Base-by-base conservation (phyloP, 768 basidiomycete species). In the Calocera cornea region DNA sequence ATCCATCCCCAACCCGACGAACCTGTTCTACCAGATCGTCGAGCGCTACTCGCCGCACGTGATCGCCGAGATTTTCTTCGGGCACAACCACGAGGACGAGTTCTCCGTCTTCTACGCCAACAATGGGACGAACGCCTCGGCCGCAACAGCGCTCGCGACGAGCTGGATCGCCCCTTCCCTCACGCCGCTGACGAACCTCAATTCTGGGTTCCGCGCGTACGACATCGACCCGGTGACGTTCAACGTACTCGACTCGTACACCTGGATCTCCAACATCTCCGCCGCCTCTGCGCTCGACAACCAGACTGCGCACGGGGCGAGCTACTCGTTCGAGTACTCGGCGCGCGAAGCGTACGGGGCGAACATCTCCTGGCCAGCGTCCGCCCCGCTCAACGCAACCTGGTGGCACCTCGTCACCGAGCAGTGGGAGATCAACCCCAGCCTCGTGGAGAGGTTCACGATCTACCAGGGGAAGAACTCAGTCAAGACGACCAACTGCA, bases 341-440 rank as follows among this genome's bases (percentile, higher is more conserved):
- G 72, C 72, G 1, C 67, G 74, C 0, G 54, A 70, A 17, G 63
- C 63, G 27, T 74, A 74, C 68, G 68, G 66, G 19, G 22, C 41
- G 7, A 36, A 60, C 19, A 65, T 38, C 41, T 68, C 69, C 0
- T 40, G 67, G 17, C 41, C 31, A 22, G 66, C 68, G 3, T 41
- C n/a, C 14, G 67, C 64, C 12, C 67, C 69, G 5, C 67, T 75
- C 22, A 68, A 72, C 64, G 73, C 70, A 10, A 66, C 72, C 16
- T 75, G 73, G 68, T 75, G 73, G 73, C 74, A 75, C 60, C 60
- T 67, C n/a, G 68, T 73, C 1, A 72, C 73, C 1, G 71, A 72
- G 60, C 40, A 47, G n/a, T 41, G 69, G n/a, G 69, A 66, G 36
- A 34, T 65, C 14, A 64, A 70, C 34, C 36, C 50, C 7, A 31